phyloP scores from a whole-genome alignment of 225 moss, liverwort and hornwort species.

The Polytrichum commune region DNA sequence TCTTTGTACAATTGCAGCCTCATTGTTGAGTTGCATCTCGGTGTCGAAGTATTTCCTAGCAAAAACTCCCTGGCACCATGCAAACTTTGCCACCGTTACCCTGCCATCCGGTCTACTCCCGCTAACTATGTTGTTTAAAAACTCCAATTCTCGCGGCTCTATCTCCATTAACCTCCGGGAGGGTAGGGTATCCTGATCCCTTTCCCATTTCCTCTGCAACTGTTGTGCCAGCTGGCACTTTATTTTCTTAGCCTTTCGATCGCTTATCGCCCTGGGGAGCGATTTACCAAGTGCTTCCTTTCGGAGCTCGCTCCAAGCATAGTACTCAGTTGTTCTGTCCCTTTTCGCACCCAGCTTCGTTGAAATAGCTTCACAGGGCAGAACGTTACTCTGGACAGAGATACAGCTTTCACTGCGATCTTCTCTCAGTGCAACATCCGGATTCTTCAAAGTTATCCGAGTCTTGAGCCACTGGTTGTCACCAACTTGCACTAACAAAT shows the following conservation, averaged over 20 bases:
- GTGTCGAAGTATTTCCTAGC: conserved; percentile 10
- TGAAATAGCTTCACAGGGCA: conserved; percentile 21
- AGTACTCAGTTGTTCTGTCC: not conserved
- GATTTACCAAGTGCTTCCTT: conserved; percentile 5
- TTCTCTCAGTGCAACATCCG: not conserved
- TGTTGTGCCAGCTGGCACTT: conserved; percentile 2
- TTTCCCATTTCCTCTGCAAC: not conserved
- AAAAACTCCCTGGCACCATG: conserved; percentile 23
- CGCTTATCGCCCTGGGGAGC: conserved; percentile 9
- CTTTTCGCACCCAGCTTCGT: not conserved
- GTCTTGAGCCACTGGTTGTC: conserved; percentile 20
- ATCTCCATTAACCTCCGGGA: conserved; percentile 11
- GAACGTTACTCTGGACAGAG: conserved; percentile 25
- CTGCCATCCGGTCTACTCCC: not conserved
- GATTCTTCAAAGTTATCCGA: not conserved
- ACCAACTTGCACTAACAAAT: not conserved
- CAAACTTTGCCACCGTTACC: conserved; percentile 9
- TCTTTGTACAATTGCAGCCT: conserved; percentile 11
- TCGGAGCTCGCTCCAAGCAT: conserved; percentile 12
- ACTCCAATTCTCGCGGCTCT: not conserved
- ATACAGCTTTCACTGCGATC: conserved; percentile 3
- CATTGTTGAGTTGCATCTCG: conserved; percentile 6
- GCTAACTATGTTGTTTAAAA: not conserved
- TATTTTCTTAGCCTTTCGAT: conserved; percentile 8
- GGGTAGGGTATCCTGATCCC: not conserved